Base-by-base conservation (phyloP, 352 stramenopile genomes). In the Globisporangium cylindrosporum region DNA sequence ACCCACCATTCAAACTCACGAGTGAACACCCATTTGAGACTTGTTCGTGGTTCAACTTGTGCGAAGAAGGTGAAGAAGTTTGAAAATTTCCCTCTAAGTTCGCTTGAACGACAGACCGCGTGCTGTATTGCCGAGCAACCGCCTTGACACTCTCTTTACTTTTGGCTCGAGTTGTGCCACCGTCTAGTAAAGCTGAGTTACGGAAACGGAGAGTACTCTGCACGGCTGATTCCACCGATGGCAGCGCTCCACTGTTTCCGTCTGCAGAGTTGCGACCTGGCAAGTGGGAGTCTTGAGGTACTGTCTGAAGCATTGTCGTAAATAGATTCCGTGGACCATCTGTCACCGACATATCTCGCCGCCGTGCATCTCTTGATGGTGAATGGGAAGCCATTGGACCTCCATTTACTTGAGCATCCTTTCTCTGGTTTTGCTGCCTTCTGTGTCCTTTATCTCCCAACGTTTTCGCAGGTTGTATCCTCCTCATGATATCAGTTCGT, bases 141-240 rank as follows among this genome's bases (percentile, higher is more conserved):
- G 57, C 22, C n/a, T 66, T 69, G 32, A 46, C 34, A 3, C n/a
- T 25, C 27, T 69, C 61, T 2, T 38, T 12, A 1, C 32, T 8
- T 25, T 49, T 67, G 1, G 25, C 14, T 38, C n/a, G 59, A 24
- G 15, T 27, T 20, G 66, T 24, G 4, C 51, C 65, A 9, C 64
- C 73, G 56, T 86, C 76, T 24, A 81, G 72, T 29, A 84, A 61
- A 3, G 79, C 73, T 22, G 76, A 68, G 56, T 84, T 81, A 36
- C 74, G 78, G 32, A 80, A 64, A 7, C 68, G 68, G 22, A 67
- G 59, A 20, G 68, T 18, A 25, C 55, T 38, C 29, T 68, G 60
- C 48, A 25, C 18, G 25, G n/a, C 55, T 24, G 43, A 34, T n/a
- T 66, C 48, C 14, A 1, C 29, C 10, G 4, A 14, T 6, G 24